phyloP scores from a whole-genome alignment of 768 basidiomycete species.

The Agrocybe praecox region DNA sequence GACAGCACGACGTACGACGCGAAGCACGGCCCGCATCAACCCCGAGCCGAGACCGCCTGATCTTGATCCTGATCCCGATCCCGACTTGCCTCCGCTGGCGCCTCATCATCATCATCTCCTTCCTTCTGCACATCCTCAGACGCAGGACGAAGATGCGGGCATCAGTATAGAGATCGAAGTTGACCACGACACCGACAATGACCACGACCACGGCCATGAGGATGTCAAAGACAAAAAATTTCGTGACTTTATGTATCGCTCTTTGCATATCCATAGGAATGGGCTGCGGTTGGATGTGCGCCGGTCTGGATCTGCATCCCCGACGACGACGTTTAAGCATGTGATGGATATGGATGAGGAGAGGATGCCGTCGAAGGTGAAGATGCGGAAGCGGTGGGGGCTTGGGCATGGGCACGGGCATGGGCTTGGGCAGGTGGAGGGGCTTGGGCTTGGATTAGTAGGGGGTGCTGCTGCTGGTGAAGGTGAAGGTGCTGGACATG shows the following conservation, averaged over 20 bases:
- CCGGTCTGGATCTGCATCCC: not conserved
- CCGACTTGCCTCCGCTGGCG: too few species aligned
- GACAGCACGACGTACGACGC: too few species aligned
- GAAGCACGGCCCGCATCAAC: not conserved
- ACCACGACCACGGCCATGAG: too few species aligned
- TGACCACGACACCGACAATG: not conserved
- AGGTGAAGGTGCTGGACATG: not conserved
- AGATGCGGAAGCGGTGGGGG: slow-evolving; percentile 60
- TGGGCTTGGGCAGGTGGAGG: slow-evolving; percentile 15
- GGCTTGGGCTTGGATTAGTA: too few species aligned
- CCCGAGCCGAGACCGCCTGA: not conserved
- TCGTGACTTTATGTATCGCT: too few species aligned
- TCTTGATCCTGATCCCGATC: too few species aligned
- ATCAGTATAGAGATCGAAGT: not conserved
- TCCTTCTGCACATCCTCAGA: too few species aligned
- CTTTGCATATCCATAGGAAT: too few species aligned
- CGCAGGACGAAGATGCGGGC: not conserved
- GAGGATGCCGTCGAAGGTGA: slow-evolving; percentile 63
- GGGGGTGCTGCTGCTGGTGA: not conserved
- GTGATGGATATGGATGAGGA: slow-evolving; percentile 29
- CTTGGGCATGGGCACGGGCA: slow-evolving; percentile 21
- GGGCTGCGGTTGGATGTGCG: not conserved
- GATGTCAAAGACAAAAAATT: too few species aligned
- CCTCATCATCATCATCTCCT: too few species aligned
- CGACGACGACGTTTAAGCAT: too few species aligned